Evolutionary conservation across 75 land plant species (phyloP), one percentile per base, ranked within the genome.

Genomic region (Selaginella tamariscina): DNA sequence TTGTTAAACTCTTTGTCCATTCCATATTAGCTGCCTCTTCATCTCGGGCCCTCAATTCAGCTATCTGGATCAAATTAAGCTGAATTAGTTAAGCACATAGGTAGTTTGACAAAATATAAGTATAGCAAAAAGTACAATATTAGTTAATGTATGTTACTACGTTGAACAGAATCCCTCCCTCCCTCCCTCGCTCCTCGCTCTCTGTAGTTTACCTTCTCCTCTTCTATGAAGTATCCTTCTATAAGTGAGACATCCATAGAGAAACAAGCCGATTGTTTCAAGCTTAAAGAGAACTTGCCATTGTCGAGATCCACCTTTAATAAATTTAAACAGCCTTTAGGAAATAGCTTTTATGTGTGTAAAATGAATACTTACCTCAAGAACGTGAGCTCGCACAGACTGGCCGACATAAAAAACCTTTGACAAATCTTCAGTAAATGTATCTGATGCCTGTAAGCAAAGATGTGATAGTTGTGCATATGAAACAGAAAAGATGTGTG

Each of bases 211-310:
- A 94, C 98, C 98, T 83, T 83, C 56, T 94, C 96, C 29, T 86
- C 98, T 29, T 72, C 71, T 32, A 82, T 57, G 71, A 94, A 94
- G 71, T 89, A 94, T 1, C 86, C 88, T 56, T 87, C 75, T 54
- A 94, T 72, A 33, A 86, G 82, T 1, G 96, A 85, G 44, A 80
- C 83, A 70, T 89, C 85, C 1, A 86, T 84, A 33, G 98, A 89
- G 68, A 70, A 80, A 59, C 96, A 94, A 29, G 27, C 62, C n/a
- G 98, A 94, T 70, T 94, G 98, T 81, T 89, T 86, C 78, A 94
- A 72, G 2, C 86, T 75, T 20, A 94, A 54, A 54, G 76, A 78
- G 64, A 94, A 82, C 64, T 85, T 80, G 11, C 78, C 81, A 20
- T 79, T 74, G 56, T 86, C 85, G 59, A 32, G 64, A 70, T 84